phyloP scores from a whole-genome alignment of 495 filamentous ascomycete species.

The Amniculicola lignicola region DNA sequence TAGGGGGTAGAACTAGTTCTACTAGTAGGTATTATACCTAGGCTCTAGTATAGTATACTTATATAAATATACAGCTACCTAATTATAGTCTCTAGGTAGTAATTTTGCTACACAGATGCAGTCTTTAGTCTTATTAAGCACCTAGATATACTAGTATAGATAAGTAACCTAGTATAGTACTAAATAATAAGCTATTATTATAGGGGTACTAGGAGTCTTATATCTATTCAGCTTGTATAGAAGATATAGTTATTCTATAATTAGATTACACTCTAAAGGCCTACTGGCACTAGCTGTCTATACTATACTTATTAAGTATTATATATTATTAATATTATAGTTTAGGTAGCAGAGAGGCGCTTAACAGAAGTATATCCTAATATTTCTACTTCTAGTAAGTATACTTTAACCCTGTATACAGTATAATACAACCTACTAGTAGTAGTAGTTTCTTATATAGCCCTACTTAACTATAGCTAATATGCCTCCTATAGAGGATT shows the following conservation, averaged over 20 bases:
- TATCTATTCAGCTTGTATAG: conserved; percentile 19
- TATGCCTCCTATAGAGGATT: conserved; percentile 14
- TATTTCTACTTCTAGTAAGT: conserved; percentile 14
- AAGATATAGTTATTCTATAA: conserved; percentile 22
- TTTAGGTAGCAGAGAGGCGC: conserved; percentile 24
- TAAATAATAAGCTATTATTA: conserved; percentile 14
- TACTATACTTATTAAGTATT: conserved; percentile 19
- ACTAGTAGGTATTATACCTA: conserved; percentile 12
- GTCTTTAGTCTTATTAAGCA: conserved; percentile 14
- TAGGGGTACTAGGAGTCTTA: conserved; percentile 20
- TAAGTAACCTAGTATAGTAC: conserved; percentile 16
- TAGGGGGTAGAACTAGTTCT: conserved; percentile 11
- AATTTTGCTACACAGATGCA: conserved; percentile 11
- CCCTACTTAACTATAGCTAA: conserved; percentile 10
- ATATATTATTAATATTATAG: conserved; percentile 9
- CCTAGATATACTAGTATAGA: conserved; percentile 9
- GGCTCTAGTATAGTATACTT: conserved; percentile 12
- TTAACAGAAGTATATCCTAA: conserved; percentile 17
- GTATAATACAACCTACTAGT: conserved; percentile 15
- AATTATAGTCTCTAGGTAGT: conserved; percentile 16
- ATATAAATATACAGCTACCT: conserved; percentile 17
- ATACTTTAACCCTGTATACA: conserved; percentile 14
- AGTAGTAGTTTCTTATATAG: conserved; percentile 13
- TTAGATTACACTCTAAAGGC: conserved; percentile 21
- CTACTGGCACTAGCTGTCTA: conserved; percentile 18